Conservation (phyloP, 768 basidiomycete genomes). For the Trametes villosa region DNA sequence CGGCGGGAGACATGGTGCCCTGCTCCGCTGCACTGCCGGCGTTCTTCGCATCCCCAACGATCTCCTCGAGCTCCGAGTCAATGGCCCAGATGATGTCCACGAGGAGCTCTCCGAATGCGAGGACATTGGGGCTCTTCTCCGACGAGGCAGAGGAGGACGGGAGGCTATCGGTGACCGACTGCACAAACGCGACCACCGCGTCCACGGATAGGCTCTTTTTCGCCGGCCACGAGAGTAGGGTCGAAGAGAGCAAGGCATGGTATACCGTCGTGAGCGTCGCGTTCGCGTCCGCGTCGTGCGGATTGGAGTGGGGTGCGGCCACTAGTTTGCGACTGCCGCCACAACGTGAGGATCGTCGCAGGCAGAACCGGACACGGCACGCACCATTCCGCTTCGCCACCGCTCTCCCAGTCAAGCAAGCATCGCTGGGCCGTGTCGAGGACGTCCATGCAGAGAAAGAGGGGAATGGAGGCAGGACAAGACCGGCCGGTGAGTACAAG, state of each 20-base stretch:
- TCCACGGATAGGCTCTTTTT: conserved; percentile 50
- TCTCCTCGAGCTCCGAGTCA: conserved; percentile 77
- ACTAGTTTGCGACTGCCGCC: conserved; percentile 62
- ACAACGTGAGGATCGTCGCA: conserved; percentile 18
- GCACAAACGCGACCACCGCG: conserved; percentile 65
- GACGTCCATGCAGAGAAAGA: conserved; percentile 55
- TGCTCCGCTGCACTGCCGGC: conserved; percentile 33
- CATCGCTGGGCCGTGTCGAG: conserved; percentile 54
- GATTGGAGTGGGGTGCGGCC: conserved; percentile 61
- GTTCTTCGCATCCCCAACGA: conserved; percentile 56
- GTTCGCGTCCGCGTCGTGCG: conserved; percentile 52
- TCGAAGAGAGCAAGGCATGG: conserved; percentile 65
- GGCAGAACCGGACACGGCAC: conserved; percentile 28
- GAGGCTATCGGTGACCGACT: conserved; percentile 59
- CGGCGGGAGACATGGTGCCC: conserved; percentile 20
- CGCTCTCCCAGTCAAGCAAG: conserved; percentile 57
- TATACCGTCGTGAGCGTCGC: conserved; percentile 70
- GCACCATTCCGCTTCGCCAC: conserved; percentile 69
- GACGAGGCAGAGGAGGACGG: conserved; percentile 58
- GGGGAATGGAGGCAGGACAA: conserved; percentile 7
- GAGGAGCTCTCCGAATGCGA: conserved; percentile 66
- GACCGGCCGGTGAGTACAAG: conserved; percentile 12
- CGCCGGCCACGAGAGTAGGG: conserved; percentile 59
- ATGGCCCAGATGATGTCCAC: conserved; percentile 85
- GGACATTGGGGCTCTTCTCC: conserved; percentile 43